Conservation (phyloP, 2,329 filamentous ascomycete species). For the Microdochium bolleyi region DNA sequence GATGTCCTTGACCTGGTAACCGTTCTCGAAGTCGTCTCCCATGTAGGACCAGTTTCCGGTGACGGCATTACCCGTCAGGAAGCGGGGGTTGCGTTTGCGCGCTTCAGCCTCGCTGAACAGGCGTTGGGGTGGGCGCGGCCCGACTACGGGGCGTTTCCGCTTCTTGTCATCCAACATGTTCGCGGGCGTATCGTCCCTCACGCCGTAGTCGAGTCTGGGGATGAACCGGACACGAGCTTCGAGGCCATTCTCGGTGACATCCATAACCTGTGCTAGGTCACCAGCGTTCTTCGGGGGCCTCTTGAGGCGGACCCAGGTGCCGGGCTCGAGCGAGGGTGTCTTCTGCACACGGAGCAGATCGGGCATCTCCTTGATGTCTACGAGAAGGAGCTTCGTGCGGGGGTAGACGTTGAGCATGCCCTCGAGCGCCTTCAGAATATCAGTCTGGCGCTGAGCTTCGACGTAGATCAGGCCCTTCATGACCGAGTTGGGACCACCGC, state of each 20-base stretch:
- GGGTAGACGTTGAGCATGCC: slow-evolving; percentile 86
- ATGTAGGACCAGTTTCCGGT: slow-evolving; percentile 79
- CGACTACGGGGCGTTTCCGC: slow-evolving; percentile 64
- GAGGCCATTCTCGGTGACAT: slow-evolving; percentile 87
- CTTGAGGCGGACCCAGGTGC: slow-evolving; percentile 86
- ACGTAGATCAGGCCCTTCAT: slow-evolving; percentile 97
- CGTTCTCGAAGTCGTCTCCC: slow-evolving; percentile 83
- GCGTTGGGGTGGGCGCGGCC: slow-evolving; percentile 73
- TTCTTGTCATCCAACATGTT: slow-evolving; percentile 54
- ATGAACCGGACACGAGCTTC: slow-evolving; percentile 83
- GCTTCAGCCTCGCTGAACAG: slow-evolving; percentile 92
- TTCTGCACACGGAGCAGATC: slow-evolving; percentile 88
- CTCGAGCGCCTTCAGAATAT: slow-evolving; percentile 76
- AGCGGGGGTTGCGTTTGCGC: slow-evolving; percentile 70
- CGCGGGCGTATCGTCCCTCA: slow-evolving; percentile 63
- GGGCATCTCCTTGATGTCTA: slow-evolving; percentile 96
- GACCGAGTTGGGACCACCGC: slow-evolving; percentile 64
- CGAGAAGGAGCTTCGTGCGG: slow-evolving; percentile 74
- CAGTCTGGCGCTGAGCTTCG: slow-evolving; percentile 79
- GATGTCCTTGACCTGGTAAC: slow-evolving; percentile 89
- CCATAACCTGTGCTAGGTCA: slow-evolving; percentile 85
- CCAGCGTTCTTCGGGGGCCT: slow-evolving; percentile 74
- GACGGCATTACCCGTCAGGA: slow-evolving; percentile 60
- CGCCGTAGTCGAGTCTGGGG: slow-evolving; percentile 83
- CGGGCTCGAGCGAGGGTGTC: slow-evolving; percentile 74